Evolutionary conservation across 768 basidiomycete genomes (phyloP).

Genomic region (Clavaria fumosa): DNA sequence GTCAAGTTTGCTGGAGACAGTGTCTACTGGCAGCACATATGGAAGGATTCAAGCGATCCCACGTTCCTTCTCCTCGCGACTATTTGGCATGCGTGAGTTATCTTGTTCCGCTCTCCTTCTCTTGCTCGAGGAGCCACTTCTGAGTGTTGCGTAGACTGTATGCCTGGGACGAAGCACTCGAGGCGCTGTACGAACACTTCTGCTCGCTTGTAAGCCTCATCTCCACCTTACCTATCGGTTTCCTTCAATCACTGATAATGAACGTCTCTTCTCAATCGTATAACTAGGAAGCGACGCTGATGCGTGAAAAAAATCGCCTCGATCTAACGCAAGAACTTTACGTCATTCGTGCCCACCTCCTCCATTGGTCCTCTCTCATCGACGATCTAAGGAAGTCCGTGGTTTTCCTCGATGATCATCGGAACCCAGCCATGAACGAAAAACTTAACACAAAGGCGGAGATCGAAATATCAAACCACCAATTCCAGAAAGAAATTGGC

Average conservation of each 20-base stretch:
- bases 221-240: not conserved
- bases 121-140: too few species aligned
- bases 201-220: slow-evolving; percentile 27
- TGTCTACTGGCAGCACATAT: slow-evolving; percentile 32
- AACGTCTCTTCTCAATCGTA: slow-evolving; percentile 24
- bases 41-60: slow-evolving; percentile 30
- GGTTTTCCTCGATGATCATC: slow-evolving; percentile 30
- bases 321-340: slow-evolving; percentile 39
- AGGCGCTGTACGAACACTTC: slow-evolving; percentile 35
- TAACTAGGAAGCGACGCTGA: slow-evolving; percentile 22
- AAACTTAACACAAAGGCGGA: not conserved
- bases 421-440: slow-evolving; percentile 36
- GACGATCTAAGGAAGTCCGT: slow-evolving; percentile 40
- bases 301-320: slow-evolving; percentile 23
- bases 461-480: too few species aligned
- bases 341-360: slow-evolving; percentile 41
- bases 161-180: slow-evolving; percentile 46
- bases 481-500: slow-evolving; percentile 26
- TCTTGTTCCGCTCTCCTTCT: too few species aligned
- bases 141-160: too few species aligned
- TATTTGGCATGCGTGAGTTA: slow-evolving; percentile 46
- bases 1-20: slow-evolving; percentile 31
- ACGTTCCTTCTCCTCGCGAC: slow-evolving; percentile 39
- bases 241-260: not conserved
- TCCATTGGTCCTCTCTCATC: slow-evolving; percentile 41